Evolutionary conservation across 768 basidiomycete species (phyloP).

Genomic region (Mycena floridula): DNA sequence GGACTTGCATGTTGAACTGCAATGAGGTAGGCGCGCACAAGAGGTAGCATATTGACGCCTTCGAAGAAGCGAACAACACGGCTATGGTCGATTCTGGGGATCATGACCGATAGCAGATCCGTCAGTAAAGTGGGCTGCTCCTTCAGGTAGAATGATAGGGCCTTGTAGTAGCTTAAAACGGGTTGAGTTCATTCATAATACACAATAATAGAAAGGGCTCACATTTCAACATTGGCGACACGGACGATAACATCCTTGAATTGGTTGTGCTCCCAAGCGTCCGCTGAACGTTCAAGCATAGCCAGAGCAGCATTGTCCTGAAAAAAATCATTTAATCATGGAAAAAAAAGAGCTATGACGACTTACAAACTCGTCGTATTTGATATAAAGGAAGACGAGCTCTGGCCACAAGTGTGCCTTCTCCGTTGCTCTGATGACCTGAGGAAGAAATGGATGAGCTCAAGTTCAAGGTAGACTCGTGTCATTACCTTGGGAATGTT

Average conservation of each 20-base stretch:
- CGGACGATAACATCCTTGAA: slow-evolving; percentile 98
- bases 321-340: slow-evolving; percentile 4
- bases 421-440: slow-evolving; percentile 94
- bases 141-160: slow-evolving; percentile 89
- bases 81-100: slow-evolving; percentile 90
- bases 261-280: slow-evolving; percentile 99
- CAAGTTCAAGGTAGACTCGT: background rate
- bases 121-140: slow-evolving; percentile 92
- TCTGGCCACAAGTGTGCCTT: slow-evolving; percentile 98
- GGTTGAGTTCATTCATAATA: slow-evolving; percentile 6
- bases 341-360: background rate
- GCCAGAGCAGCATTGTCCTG: slow-evolving; percentile 95
- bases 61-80: slow-evolving; percentile 96
- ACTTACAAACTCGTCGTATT: slow-evolving; percentile 91
- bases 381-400: slow-evolving; percentile 96
- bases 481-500: slow-evolving; percentile 85
- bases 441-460: slow-evolving; percentile 1
- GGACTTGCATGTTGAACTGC: slow-evolving; percentile 84
- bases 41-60: slow-evolving; percentile 91
- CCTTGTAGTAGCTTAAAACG: slow-evolving; percentile 98
- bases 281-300: slow-evolving; percentile 98
- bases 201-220: slow-evolving; percentile 17
- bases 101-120: slow-evolving; percentile 87
- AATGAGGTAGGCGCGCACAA: slow-evolving; percentile 94
- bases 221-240: slow-evolving; percentile 97